Percentiles rank a stretch among this genome's conserved stretches.
Conservation (phyloP, 208 protist genomes). For the Tritrichomonas musculus region DNA sequence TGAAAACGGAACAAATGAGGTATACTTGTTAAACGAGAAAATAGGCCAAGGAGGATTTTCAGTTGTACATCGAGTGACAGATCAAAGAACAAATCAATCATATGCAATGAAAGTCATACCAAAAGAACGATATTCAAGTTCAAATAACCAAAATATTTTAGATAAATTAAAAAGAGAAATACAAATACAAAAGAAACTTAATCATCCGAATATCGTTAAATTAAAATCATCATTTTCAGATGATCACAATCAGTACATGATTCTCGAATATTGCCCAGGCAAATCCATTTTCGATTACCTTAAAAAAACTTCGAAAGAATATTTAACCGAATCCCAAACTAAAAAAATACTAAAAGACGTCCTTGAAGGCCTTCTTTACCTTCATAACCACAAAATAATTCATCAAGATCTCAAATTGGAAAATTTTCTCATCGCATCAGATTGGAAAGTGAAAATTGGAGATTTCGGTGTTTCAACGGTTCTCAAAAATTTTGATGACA, state of each 20-base stretch:
- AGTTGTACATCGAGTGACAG: background rate
- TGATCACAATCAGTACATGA: constrained; percentile 79
- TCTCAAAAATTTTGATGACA: constrained; percentile 73
- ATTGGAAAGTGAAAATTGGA: constrained; percentile 75
- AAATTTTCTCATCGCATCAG: constrained; percentile 78
- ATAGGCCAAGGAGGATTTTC: background rate
- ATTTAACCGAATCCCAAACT: no score
- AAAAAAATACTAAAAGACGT: no score
- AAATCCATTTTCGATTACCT: background rate
- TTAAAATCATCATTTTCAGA: constrained; percentile 85
- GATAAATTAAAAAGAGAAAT: constrained; percentile 76
- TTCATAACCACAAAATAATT: no score
- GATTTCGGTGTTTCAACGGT: constrained; percentile 80
- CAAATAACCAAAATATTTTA: background rate
- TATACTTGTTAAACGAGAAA: no score
- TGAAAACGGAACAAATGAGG: no score
- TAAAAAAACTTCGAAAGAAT: background rate
- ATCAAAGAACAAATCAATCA: background rate
- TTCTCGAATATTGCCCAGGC: no score
- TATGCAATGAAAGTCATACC: no score
- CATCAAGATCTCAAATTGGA: constrained; percentile 52
- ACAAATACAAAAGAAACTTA: no score
- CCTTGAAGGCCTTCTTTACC: no score
- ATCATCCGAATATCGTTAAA: no score
- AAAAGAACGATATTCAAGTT: constrained; percentile 73